Percentiles rank a stretch among this genome's conserved stretches.
Conservation (phyloP, 1,284 basidiomycete species). For the Hymenochaete sp. region DNA sequence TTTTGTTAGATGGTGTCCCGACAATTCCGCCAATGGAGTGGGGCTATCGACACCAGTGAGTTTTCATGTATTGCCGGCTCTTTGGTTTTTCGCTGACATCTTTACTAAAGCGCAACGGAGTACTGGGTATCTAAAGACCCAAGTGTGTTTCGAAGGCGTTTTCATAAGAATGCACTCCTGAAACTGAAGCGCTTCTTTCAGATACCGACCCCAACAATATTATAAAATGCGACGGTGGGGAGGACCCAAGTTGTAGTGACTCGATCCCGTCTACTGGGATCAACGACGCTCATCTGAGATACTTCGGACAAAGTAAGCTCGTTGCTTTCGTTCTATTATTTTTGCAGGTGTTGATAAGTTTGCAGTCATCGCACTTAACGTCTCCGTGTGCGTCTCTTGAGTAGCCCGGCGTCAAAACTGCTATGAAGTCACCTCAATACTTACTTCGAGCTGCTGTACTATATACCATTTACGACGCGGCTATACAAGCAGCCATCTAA, state of each 20-base stretch:
- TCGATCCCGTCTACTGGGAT: slow-evolving; percentile 33
- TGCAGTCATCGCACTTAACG: slow-evolving; percentile 13
- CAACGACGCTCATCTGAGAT: slow-evolving; percentile 33
- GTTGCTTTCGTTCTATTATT: background rate
- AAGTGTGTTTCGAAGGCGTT: slow-evolving; percentile 21
- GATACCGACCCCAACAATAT: slow-evolving; percentile 33
- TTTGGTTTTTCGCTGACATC: background rate
- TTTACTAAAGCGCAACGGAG: slow-evolving; percentile 30
- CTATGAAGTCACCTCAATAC: too few species aligned
- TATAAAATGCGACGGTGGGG: slow-evolving; percentile 19
- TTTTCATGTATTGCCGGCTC: slow-evolving; percentile 2
- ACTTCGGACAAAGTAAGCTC: slow-evolving; percentile 35
- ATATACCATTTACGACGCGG: too few species aligned
- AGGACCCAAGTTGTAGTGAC: slow-evolving; percentile 17
- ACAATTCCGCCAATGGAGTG: slow-evolving; percentile 31
- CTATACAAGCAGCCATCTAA: too few species aligned
- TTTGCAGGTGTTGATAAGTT: background rate
- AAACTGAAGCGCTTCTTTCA: slow-evolving; percentile 22
- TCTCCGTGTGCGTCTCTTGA: slow-evolving; percentile 9
- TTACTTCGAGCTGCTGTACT: too few species aligned
- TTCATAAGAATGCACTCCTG: background rate
- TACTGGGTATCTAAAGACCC: slow-evolving; percentile 38
- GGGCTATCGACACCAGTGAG: slow-evolving; percentile 39
- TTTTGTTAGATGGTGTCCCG: slow-evolving; percentile 34
- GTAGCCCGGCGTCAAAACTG: background rate